Conservation (phyloP, 257 asterid genomes). For the Capsicum pubescens region DNA sequence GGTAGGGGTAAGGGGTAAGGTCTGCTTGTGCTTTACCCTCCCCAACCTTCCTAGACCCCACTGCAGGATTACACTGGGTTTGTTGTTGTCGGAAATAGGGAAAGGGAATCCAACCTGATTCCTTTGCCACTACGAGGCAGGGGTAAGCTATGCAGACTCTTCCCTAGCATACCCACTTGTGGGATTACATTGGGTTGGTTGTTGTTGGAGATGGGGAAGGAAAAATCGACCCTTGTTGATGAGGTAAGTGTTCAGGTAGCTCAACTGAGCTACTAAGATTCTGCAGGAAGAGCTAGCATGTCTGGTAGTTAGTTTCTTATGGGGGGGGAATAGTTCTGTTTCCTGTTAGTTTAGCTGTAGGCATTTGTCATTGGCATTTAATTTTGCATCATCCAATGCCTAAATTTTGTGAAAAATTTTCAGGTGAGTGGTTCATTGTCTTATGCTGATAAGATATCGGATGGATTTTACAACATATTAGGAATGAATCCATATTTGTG, state of each 20-base stretch:
- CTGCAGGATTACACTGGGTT: too few species aligned
- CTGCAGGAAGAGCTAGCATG: background rate
- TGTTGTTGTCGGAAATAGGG: too few species aligned
- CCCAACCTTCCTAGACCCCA: too few species aligned
- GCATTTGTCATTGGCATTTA: background rate
- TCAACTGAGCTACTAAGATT: background rate
- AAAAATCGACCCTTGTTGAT: too few species aligned
- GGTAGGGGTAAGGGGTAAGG: too few species aligned
- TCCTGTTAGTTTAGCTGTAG: background rate
- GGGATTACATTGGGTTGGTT: too few species aligned
- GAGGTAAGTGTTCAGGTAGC: background rate
- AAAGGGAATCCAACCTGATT: too few species aligned
- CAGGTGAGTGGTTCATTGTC: constrained; percentile 94
- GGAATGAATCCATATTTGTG: constrained; percentile 94
- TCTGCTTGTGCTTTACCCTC: too few species aligned
- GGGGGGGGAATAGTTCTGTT: background rate
- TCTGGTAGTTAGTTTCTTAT: background rate
- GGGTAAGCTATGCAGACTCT: too few species aligned
- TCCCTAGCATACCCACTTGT: too few species aligned
- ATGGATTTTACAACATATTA: constrained; percentile 86
- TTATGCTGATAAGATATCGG: constrained; percentile 77
- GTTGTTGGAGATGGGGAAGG: too few species aligned
- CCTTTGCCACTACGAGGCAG: too few species aligned
- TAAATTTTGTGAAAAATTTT: constrained; percentile 13
- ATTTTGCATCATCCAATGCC: background rate